phyloP scores from a whole-genome alignment of 1,139 yeast genomes.

The Barnettozyma hawaiiensis region DNA sequence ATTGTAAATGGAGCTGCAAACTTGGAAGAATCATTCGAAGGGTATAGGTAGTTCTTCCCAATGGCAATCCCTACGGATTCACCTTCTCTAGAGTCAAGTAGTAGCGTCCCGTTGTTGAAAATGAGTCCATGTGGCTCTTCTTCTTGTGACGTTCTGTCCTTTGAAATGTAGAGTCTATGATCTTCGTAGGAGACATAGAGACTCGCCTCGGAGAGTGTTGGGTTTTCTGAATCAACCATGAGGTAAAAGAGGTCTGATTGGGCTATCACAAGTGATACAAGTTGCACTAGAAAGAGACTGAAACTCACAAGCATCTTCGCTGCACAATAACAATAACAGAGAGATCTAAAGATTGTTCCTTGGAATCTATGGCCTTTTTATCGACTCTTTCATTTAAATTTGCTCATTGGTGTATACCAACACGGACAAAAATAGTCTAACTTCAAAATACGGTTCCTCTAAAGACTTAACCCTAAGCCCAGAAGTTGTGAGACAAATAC shows the following conservation, averaged over 20 bases:
- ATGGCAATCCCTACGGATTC: not conserved
- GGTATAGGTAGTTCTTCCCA: conserved; percentile 3
- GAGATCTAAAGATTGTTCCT: too few species aligned
- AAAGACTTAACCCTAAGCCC: too few species aligned
- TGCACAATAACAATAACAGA: too few species aligned
- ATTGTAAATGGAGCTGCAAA: conserved; percentile 2
- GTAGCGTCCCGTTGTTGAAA: not conserved
- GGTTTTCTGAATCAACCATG: not conserved
- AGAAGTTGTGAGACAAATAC: too few species aligned
- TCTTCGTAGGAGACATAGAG: conserved; percentile 1
- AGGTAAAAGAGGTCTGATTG: not conserved
- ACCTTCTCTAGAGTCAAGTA: not conserved
- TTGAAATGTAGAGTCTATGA: conserved; percentile 3
- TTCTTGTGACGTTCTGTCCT: not conserved
- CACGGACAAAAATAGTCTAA: too few species aligned
- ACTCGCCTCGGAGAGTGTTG: not conserved
- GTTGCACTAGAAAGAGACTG: not conserved
- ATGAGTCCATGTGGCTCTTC: conserved; percentile 2
- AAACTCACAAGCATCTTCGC: not conserved
- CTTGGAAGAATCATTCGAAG: not conserved
- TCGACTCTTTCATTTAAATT: too few species aligned
- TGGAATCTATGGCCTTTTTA: too few species aligned
- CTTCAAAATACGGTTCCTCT: too few species aligned
- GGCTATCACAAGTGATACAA: not conserved
- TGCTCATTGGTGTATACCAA: too few species aligned